These are phyloP conservation scores for Syzygium aromaticum DNA, from an alignment of 345 rosid species.

Conservation along the genomic window DNA sequence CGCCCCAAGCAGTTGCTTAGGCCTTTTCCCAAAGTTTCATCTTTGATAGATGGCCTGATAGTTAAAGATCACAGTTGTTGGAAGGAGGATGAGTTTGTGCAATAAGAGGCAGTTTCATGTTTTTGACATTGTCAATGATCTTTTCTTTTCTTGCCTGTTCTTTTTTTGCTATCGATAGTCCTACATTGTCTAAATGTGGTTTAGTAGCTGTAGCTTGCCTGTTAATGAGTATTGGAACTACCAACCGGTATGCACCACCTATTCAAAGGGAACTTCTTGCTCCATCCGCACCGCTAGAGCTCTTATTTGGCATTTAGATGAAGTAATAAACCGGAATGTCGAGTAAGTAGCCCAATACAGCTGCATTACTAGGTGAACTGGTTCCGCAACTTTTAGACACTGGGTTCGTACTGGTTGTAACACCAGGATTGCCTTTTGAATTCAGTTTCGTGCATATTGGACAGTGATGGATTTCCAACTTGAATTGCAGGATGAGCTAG, in stretches of 20 bases:
- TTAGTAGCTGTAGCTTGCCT: background rate
- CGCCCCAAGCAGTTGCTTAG: background rate
- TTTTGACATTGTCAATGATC: background rate
- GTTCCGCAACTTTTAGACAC: background rate
- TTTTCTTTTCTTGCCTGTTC: background rate
- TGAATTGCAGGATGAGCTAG: conserved; percentile 65
- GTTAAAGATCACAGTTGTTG: background rate
- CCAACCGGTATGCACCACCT: background rate
- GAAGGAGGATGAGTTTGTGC: background rate
- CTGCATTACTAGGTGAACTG: background rate
- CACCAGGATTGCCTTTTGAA: background rate
- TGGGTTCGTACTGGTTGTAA: background rate
- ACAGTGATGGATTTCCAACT: background rate
- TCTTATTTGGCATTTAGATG: background rate
- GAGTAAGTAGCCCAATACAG: background rate
- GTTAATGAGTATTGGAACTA: background rate
- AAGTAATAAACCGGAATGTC: background rate
- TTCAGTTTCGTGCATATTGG: background rate
- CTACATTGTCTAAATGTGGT: background rate
- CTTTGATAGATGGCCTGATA: background rate
- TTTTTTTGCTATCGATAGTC: background rate
- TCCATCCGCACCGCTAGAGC: background rate
- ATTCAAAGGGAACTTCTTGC: background rate
- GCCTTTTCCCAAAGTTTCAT: background rate
- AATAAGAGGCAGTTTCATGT: background rate